These are phyloP conservation scores for Kodamaea laetipori DNA, from an alignment of 805 yeast genomes.

Conservation along the genomic window DNA sequence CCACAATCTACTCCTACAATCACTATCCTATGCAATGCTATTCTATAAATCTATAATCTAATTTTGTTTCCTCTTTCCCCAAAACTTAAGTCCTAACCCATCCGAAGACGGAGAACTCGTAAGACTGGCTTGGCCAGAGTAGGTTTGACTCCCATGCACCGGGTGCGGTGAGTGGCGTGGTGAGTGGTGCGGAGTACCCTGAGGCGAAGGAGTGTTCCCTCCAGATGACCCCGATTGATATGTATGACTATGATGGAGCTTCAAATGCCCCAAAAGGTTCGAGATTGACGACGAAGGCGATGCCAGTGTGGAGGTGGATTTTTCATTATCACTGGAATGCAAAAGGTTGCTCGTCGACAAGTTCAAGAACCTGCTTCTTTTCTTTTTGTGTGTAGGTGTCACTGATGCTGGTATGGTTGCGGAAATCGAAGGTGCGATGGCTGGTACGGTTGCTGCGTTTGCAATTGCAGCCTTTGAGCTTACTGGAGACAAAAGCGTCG, in stretches of 20 bases:
- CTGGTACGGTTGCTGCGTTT: too few relatives aligned
- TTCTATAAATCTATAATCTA: constrained; percentile 10
- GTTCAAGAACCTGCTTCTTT: constrained; percentile 13
- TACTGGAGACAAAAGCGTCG: too few relatives aligned
- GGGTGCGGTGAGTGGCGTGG: constrained; percentile 9
- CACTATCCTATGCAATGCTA: constrained; percentile 5
- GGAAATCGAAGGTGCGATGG: constrained; percentile 12
- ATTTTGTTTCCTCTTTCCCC: constrained; percentile 22
- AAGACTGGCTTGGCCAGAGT: neutral
- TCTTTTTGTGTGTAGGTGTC: constrained; percentile 8
- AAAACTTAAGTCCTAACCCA: constrained; percentile 18
- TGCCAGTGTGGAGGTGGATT: constrained; percentile 6
- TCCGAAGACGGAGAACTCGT: neutral
- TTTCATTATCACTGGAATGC: constrained; percentile 2
- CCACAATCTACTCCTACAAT: too few relatives aligned
- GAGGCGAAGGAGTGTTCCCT: constrained; percentile 11
- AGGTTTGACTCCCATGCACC: neutral
- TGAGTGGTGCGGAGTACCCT: constrained; percentile 6
- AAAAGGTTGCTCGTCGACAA: constrained; percentile 1
- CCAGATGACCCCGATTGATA: constrained; percentile 2
- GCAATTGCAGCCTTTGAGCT: too few relatives aligned
- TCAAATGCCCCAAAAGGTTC: constrained; percentile 19
- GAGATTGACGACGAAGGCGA: constrained; percentile 19
- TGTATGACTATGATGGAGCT: constrained; percentile 14
- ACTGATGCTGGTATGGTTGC: neutral